Percentiles rank a stretch among this genome's conserved stretches.
Evolutionary conservation across 768 basidiomycete species (phyloP).

Genomic region (Cystofilobasidium macerans): DNA sequence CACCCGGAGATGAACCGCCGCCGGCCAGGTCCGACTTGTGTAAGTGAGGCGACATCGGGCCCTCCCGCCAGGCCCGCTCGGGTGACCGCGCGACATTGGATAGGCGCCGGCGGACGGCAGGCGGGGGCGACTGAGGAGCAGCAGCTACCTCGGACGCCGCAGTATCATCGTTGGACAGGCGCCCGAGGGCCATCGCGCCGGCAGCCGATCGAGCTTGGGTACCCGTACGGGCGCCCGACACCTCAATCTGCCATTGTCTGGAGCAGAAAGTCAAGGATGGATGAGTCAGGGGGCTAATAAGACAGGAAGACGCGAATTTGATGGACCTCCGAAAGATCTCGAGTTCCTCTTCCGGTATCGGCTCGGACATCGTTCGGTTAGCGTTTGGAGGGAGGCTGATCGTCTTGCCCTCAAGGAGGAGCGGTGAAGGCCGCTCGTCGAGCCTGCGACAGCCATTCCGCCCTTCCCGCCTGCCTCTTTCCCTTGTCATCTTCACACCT

Average conservation of each 20-base stretch:
- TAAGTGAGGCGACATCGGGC: neutral
- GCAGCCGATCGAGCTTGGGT: neutral
- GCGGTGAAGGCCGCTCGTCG: too few species aligned
- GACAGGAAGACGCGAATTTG: too few species aligned
- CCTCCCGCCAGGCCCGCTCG: neutral
- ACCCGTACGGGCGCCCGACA: neutral
- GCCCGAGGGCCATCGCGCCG: neutral
- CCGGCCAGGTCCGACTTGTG: neutral
- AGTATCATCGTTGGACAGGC: neutral
- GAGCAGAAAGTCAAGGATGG: neutral
- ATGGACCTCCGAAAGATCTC: neutral
- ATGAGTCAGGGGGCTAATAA: neutral
- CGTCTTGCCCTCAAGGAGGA: neutral
- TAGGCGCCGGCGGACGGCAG: neutral
- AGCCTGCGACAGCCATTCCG: too few species aligned
- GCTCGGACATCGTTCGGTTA: neutral
- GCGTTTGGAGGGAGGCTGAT: too few species aligned
- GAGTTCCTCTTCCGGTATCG: neutral
- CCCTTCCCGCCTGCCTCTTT: too few species aligned
- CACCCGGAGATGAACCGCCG: neutral
- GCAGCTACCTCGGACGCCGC: neutral
- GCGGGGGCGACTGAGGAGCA: neutral
- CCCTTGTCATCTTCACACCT: too few species aligned
- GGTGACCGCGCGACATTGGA: neutral
- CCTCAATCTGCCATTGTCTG: neutral